A percentile compares a stretch with the other conserved stretches of the same genome.
These are phyloP conservation scores for Pyrrhoderma noxium DNA, from an alignment of 1,284 basidiomycete genomes.

Conservation along the genomic window DNA sequence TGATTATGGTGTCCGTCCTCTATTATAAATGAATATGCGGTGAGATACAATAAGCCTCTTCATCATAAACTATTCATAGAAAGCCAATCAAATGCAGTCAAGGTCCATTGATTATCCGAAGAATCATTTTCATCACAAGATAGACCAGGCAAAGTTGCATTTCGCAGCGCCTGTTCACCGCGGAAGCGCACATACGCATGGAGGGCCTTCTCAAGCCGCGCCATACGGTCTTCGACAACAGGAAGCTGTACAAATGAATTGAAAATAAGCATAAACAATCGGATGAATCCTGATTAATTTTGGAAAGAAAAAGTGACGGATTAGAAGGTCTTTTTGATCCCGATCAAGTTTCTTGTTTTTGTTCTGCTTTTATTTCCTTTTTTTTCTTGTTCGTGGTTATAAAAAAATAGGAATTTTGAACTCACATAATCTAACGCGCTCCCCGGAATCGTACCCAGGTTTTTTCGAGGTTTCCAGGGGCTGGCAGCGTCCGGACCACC, in stretches of 20 bases:
- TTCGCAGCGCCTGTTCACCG: conserved; percentile 17
- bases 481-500: conserved; percentile 17
- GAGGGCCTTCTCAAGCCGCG: conserved; percentile 19
- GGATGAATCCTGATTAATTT: not conserved
- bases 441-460: conserved; percentile 19
- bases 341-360: not conserved
- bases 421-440: conserved; percentile 20
- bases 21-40: too few relatives aligned
- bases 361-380: too few relatives aligned
- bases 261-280: not conserved
- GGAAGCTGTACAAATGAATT: conserved; percentile 14
- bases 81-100: too few relatives aligned
- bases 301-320: not conserved
- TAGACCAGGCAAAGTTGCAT: conserved; percentile 17
- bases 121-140: not conserved
- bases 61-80: too few relatives aligned
- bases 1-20: too few relatives aligned
- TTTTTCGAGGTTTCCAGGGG: conserved; percentile 17
- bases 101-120: too few relatives aligned
- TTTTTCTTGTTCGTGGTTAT: too few relatives aligned
- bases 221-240: conserved; percentile 19
- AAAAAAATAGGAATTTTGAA: not conserved
- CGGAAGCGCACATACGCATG: conserved; percentile 18
- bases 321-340: too few relatives aligned
- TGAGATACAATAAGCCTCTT: too few relatives aligned